Evolutionary conservation across 1,139 yeast genomes (phyloP), one percentile per base, ranked within the genome.

Genomic region (Meyerozyma sp.): DNA sequence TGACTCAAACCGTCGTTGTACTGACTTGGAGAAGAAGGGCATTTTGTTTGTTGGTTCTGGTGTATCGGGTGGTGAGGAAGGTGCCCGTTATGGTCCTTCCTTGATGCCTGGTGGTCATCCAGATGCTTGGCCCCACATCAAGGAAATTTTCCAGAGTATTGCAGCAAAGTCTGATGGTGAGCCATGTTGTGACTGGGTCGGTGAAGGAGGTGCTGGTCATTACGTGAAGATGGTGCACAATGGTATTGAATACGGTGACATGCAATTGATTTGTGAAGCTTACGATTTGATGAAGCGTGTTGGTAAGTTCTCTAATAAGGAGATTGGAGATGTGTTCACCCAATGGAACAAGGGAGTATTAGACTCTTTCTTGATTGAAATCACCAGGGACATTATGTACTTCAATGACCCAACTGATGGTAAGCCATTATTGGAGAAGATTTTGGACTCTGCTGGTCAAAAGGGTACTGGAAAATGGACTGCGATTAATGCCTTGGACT

Each of bases 381-480:
- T 93, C 66, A 93, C 98, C 56, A 88, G 95, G 69, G 97, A 93
- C 66, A 90, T 93, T 60, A 77, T 93, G 68, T 83, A 86, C 69
- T 89, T 69, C 79, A 77, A 85, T 63, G 89, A 85, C 64, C 94
- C 88, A 59, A 78, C 77, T 49, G 97, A 91, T 61, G 94, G 95
- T 56, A 81, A 81, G 57, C 96, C 98, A 61, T 75, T 93, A 58
- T 94, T 93, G 55, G 98, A 93, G 77, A 93, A 93, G 81, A 91
- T 93, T 65, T 75, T 90, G 71, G 98, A 93, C 71, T 69, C 88
- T 59, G 98, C 98, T 57, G 98, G 98, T 61, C 98, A 93, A 79
- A 93, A 93, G 81, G 98, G 98, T 81, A 93, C 98, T 57, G 98
- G 98, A 77, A 93, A 93, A 79, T 93, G 98, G 98, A 93, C 98